These are phyloP conservation scores for Dimargaris cristalligena DNA, from an alignment of 192 early-diverging fungal genomes.

Conservation along the genomic window DNA sequence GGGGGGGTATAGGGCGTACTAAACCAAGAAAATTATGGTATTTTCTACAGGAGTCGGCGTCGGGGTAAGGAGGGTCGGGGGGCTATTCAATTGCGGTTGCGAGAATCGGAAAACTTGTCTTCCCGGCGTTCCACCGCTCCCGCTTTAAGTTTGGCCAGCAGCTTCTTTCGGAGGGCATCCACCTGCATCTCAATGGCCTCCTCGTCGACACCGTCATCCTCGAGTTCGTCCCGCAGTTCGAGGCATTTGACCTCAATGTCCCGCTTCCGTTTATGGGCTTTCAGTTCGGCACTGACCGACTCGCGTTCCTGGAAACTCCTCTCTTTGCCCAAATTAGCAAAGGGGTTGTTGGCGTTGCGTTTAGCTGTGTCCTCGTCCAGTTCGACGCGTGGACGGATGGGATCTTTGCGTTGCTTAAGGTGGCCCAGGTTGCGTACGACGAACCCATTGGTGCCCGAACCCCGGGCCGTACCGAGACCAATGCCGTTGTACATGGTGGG, in stretches of 20 bases:
- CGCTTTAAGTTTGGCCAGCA: slow-evolving; percentile 34
- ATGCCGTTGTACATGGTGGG: slow-evolving; percentile 66
- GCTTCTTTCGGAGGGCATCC: slow-evolving; percentile 31
- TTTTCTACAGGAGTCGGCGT: too few species aligned
- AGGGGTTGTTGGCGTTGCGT: slow-evolving; percentile 13
- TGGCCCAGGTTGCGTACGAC: slow-evolving; percentile 77
- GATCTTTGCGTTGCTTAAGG: slow-evolving; percentile 33
- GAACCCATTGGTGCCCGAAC: slow-evolving; percentile 91
- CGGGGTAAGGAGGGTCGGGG: too few species aligned
- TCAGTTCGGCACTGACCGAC: not conserved
- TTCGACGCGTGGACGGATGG: slow-evolving; percentile 14
- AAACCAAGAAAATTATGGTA: too few species aligned
- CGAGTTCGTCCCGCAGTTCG: slow-evolving; percentile 59
- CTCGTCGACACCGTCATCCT: slow-evolving; percentile 40
- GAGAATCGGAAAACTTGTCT: too few species aligned
- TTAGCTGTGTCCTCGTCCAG: slow-evolving; percentile 23
- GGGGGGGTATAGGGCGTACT: too few species aligned
- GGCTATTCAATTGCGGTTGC: too few species aligned
- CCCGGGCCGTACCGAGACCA: slow-evolving; percentile 58
- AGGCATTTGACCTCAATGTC: slow-evolving; percentile 77
- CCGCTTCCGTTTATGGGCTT: slow-evolving; percentile 66
- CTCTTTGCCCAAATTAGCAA: slow-evolving; percentile 38
- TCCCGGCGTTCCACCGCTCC: slow-evolving; percentile 20
- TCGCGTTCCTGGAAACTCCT: slow-evolving; percentile 46
- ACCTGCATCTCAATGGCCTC: slow-evolving; percentile 55